phyloP scores from a whole-genome alignment of 768 basidiomycete species.

The Leccinum variicolor region DNA sequence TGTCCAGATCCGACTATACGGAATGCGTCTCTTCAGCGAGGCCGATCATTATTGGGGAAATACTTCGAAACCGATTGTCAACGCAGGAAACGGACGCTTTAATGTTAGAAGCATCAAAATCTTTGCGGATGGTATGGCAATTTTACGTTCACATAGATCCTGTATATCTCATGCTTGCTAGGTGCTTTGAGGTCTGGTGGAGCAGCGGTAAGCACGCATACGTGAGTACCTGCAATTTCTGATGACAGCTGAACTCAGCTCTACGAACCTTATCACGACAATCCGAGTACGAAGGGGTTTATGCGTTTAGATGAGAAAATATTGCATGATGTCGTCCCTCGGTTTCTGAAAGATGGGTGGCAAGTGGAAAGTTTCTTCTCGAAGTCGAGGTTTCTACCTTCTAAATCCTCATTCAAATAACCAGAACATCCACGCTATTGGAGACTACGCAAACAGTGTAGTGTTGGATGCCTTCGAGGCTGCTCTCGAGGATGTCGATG shows the following conservation, averaged over 20 bases:
- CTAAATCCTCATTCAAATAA: background rate
- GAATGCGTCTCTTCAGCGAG: constrained; percentile 72
- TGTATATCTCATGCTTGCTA: constrained; percentile 24
- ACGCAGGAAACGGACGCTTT: constrained; percentile 58
- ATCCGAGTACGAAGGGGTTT: constrained; percentile 70
- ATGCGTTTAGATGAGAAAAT: constrained; percentile 67
- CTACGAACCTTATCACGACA: constrained; percentile 79
- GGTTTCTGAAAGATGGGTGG: constrained; percentile 79
- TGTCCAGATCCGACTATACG: constrained; percentile 70
- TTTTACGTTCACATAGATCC: background rate
- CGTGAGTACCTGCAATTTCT: background rate
- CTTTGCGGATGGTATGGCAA: constrained; percentile 51
- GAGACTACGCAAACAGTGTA: constrained; percentile 83
- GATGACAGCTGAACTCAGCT: constrained; percentile 36
- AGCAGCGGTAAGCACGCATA: constrained; percentile 60
- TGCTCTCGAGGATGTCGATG: constrained; percentile 56
- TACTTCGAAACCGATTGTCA: constrained; percentile 49
- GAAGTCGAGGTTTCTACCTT: background rate
- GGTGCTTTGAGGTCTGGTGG: constrained; percentile 89
- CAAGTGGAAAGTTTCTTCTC: constrained; percentile 65
- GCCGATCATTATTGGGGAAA: constrained; percentile 73
- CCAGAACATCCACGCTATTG: constrained; percentile 86
- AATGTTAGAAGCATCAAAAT: constrained; percentile 76
- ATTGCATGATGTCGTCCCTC: constrained; percentile 59
- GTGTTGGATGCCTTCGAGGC: constrained; percentile 82